Conservation (phyloP, 306 rosid genomes). For the Echinosophora koreensis region DNA sequence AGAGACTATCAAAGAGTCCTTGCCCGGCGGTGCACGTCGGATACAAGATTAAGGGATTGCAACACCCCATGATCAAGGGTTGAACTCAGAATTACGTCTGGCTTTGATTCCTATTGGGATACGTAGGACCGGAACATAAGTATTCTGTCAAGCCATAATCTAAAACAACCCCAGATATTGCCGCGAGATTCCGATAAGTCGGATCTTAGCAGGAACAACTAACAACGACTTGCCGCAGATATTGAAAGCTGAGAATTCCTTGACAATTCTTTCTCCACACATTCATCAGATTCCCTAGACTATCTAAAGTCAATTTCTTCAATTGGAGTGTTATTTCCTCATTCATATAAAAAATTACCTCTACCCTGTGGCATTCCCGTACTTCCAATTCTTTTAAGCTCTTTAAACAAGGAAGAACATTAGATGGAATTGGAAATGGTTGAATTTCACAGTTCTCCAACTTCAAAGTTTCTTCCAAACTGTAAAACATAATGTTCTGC, state of each 20-base stretch:
- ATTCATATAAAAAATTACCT: conserved; percentile 14
- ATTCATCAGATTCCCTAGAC: neutral
- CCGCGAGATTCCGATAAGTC: too few species aligned
- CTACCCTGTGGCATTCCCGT: neutral
- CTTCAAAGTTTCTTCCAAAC: conserved; percentile 23
- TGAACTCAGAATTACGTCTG: too few species aligned
- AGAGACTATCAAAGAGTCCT: too few species aligned
- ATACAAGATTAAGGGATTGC: too few species aligned
- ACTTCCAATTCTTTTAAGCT: conserved; percentile 30
- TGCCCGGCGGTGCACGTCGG: too few species aligned
- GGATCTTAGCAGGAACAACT: too few species aligned
- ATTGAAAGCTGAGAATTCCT: conserved; percentile 17
- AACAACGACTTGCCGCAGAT: neutral
- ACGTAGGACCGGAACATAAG: too few species aligned
- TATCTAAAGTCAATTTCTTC: neutral
- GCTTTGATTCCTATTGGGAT: too few species aligned
- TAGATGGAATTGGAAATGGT: conserved; percentile 19
- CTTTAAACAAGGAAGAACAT: neutral
- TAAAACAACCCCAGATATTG: too few species aligned
- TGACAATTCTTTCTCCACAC: conserved; percentile 14
- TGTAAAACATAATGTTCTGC: neutral
- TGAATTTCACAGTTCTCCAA: neutral
- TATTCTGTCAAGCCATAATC: too few species aligned
- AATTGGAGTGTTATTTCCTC: neutral
- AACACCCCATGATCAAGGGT: too few species aligned